phyloP scores from a whole-genome alignment of 768 basidiomycete species.

The Tulasnella sp. region DNA sequence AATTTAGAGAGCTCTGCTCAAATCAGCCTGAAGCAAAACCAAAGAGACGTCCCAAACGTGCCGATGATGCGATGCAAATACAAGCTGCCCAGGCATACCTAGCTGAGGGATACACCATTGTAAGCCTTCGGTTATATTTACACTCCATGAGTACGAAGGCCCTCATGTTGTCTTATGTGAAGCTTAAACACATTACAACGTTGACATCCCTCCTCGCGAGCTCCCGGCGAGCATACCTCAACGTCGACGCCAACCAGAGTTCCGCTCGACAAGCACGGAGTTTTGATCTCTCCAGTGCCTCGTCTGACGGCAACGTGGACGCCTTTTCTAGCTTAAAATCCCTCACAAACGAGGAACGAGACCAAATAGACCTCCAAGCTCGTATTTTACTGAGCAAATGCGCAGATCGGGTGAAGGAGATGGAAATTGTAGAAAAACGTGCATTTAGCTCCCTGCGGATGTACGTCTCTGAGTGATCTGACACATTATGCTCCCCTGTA shows the following conservation, averaged over 20 bases:
- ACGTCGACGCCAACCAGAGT: slow-evolving; percentile 54
- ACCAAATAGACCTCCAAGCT: slow-evolving; percentile 91
- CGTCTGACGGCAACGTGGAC: slow-evolving; percentile 29
- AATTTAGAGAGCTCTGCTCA: slow-evolving; percentile 45
- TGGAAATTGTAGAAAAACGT: slow-evolving; percentile 89
- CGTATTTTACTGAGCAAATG: slow-evolving; percentile 77
- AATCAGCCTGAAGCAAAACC: slow-evolving; percentile 28
- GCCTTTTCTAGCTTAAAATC: slow-evolving; percentile 56
- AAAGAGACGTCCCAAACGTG: slow-evolving; percentile 20
- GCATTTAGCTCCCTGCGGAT: slow-evolving; percentile 28
- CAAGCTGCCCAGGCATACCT: slow-evolving; percentile 52
- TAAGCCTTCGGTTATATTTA: slow-evolving; percentile 25
- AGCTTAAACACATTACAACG: slow-evolving; percentile 67
- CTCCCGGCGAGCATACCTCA: slow-evolving; percentile 82
- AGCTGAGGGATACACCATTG: slow-evolving; percentile 65
- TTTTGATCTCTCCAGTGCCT: slow-evolving; percentile 43
- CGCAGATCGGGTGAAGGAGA: slow-evolving; percentile 73
- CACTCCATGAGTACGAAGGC: no score
- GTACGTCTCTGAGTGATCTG: slow-evolving; percentile 14
- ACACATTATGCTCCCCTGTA: slow-evolving; percentile 27
- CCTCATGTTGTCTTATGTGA: no score
- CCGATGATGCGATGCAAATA: slow-evolving; percentile 32
- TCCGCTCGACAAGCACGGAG: slow-evolving; percentile 42
- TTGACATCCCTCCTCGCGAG: slow-evolving; percentile 60
- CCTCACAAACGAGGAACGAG: slow-evolving; percentile 82